Percentiles rank a stretch among this genome's conserved stretches.
Conservation (phyloP, 1,139 yeast genomes). For the Saccharomyces pastorianus region DNA sequence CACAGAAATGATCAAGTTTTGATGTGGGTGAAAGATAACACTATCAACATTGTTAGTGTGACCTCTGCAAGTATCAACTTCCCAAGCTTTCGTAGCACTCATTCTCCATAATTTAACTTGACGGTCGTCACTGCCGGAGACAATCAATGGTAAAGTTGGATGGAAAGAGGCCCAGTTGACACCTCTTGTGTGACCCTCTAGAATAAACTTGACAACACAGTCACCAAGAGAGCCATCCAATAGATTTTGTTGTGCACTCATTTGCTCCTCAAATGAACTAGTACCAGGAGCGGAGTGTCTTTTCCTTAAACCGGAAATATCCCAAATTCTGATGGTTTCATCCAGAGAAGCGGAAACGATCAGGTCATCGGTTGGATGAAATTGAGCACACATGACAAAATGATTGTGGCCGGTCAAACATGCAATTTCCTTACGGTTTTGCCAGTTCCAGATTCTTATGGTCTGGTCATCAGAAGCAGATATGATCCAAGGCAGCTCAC, state of each 20-base stretch:
- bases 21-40: conserved; percentile 87
- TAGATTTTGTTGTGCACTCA: conserved; percentile 56
- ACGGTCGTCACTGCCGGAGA: conserved; percentile 94
- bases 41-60: conserved; percentile 90
- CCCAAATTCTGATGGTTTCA: conserved; percentile 99
- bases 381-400: conserved; percentile 96
- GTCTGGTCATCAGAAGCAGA: conserved; percentile 98
- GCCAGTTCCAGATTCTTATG: conserved; percentile 99
- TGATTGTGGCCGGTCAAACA: conserved; percentile 97
- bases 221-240: conserved; percentile 94
- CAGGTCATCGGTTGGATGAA: conserved; percentile 92
- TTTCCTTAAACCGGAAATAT: conserved; percentile 88
- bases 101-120: conserved; percentile 94
- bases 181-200: conserved; percentile 97
- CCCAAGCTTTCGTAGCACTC: conserved; percentile 98
- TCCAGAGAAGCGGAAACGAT: conserved; percentile 94
- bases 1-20: conserved; percentile 85
- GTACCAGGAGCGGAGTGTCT: conserved; percentile 79
- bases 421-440: conserved; percentile 93
- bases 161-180: conserved; percentile 98
- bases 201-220: conserved; percentile 88
- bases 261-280: conserved; percentile 59
- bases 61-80: conserved; percentile 96
- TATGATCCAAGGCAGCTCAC: conserved; percentile 94
- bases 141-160: conserved; percentile 90